A percentile compares a stretch with the other conserved stretches of the same genome.
These are phyloP conservation scores for Saccharum hybrid DNA, from an alignment of 202 grass and related monocot genomes.

Conservation along the genomic window DNA sequence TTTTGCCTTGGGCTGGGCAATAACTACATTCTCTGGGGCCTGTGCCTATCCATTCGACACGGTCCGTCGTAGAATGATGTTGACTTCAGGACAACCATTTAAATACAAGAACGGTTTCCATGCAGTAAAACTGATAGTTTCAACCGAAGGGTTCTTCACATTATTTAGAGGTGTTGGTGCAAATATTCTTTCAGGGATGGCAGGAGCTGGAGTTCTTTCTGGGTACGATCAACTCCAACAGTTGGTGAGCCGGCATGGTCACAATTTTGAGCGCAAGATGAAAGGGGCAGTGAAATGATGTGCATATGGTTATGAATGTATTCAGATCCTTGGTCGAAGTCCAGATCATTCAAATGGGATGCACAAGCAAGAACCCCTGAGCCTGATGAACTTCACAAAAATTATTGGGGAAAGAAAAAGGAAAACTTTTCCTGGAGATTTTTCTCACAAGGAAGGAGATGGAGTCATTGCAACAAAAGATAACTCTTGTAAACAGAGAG, in stretches of 20 bases:
- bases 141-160: conserved; percentile 69
- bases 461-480: not conserved
- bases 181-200: conserved; percentile 90
- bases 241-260: conserved; percentile 52
- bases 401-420: not conserved
- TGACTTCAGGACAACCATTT: conserved; percentile 75
- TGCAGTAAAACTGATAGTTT: conserved; percentile 71
- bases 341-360: conserved; percentile 20
- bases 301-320: conserved; percentile 3
- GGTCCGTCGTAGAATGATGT: conserved; percentile 92
- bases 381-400: conserved; percentile 9
- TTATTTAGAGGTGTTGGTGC: conserved; percentile 82
- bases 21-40: conserved; percentile 84
- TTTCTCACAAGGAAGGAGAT: not conserved
- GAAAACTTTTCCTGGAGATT: conserved; percentile 3
- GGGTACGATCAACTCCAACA: conserved; percentile 84
- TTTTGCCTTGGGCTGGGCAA: conserved; percentile 84
- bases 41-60: conserved; percentile 94
- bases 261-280: conserved; percentile 58
- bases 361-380: not conserved
- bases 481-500: not conserved
- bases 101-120: conserved; percentile 77
- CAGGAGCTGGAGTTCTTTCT: conserved; percentile 90
- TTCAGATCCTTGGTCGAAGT: conserved; percentile 24
- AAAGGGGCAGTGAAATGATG: conserved; percentile 63